Percentiles rank a stretch among this genome's conserved stretches.
phyloP scores from a whole-genome alignment of 139 green algal genomes.

The Picochlorum sp. region DNA sequence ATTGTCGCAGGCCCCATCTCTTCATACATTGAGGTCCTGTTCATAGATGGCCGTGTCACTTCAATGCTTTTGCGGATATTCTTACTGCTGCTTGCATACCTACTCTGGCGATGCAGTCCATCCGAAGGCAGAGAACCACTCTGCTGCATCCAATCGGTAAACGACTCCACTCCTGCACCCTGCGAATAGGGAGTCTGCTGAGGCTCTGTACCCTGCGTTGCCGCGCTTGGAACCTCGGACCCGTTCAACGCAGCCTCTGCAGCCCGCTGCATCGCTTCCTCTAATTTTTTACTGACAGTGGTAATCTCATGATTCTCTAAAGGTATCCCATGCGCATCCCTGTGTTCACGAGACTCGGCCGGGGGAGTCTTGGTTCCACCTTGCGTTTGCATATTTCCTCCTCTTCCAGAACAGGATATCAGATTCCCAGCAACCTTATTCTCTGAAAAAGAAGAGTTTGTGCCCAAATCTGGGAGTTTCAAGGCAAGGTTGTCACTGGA shows the following conservation, averaged over 20 bases:
- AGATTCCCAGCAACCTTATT: too few species aligned
- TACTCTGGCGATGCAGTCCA: not conserved
- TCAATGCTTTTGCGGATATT: not conserved
- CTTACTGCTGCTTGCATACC: not conserved
- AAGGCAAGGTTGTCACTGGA: too few species aligned
- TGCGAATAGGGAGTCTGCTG: not conserved
- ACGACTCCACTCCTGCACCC: not conserved
- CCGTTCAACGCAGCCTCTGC: constrained; percentile 4
- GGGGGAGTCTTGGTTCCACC: too few species aligned
- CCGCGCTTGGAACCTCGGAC: not conserved
- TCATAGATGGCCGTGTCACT: not conserved
- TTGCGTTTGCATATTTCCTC: too few species aligned
- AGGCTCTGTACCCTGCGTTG: not conserved
- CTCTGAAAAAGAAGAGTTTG: too few species aligned
- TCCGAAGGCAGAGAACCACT: not conserved
- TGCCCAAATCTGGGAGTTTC: too few species aligned
- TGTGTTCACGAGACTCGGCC: too few species aligned
- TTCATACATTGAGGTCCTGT: not conserved
- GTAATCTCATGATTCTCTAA: too few species aligned
- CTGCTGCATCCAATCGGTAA: not conserved
- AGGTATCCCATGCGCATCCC: too few species aligned
- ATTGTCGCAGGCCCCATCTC: constrained; percentile 5
- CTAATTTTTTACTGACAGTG: not conserved
- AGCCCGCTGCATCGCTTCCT: constrained; percentile 9
- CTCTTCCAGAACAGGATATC: too few species aligned